Evolutionary conservation across 371 early-diverging fungal genomes (phyloP).

Genomic region (Pancytospora epiphaga): DNA sequence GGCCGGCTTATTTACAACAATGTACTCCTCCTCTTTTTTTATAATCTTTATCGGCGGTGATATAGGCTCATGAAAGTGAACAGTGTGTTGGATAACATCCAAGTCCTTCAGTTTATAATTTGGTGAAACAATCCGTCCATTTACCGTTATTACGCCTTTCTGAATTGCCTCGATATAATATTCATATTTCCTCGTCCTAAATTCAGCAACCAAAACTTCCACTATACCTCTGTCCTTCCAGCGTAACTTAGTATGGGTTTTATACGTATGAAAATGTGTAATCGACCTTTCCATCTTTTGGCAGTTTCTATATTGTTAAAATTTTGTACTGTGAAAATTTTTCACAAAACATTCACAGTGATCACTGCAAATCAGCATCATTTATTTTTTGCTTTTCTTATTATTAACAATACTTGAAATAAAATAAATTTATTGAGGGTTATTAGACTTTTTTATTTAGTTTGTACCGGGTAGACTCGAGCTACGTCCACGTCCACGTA

Average conservation of each 20-base stretch:
- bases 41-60: constrained; percentile 50
- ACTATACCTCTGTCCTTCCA: constrained; percentile 56
- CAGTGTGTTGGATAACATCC: constrained; percentile 58
- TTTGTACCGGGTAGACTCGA: too few relatives aligned
- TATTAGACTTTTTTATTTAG: too few relatives aligned
- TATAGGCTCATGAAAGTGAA: constrained; percentile 60
- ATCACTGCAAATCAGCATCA: too few relatives aligned
- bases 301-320: too few relatives aligned
- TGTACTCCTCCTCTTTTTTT: constrained; percentile 42
- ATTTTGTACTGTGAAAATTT: not conserved
- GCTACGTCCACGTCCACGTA: too few relatives aligned
- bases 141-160: constrained; percentile 58
- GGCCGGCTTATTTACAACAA: constrained; percentile 60
- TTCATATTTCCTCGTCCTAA: constrained; percentile 40
- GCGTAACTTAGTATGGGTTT: constrained; percentile 57
- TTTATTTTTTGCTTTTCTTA: too few relatives aligned
- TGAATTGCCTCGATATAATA: constrained; percentile 58
- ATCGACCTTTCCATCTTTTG: not conserved
- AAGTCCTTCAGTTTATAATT: constrained; percentile 42
- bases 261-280: constrained; percentile 51
- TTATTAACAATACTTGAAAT: too few relatives aligned
- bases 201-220: constrained; percentile 56
- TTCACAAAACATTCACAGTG: not conserved
- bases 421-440: too few relatives aligned
- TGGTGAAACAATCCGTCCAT: constrained; percentile 38